Evolutionary conservation across 1,284 basidiomycete species (phyloP).

Genomic region (Jaminaea rosea): DNA sequence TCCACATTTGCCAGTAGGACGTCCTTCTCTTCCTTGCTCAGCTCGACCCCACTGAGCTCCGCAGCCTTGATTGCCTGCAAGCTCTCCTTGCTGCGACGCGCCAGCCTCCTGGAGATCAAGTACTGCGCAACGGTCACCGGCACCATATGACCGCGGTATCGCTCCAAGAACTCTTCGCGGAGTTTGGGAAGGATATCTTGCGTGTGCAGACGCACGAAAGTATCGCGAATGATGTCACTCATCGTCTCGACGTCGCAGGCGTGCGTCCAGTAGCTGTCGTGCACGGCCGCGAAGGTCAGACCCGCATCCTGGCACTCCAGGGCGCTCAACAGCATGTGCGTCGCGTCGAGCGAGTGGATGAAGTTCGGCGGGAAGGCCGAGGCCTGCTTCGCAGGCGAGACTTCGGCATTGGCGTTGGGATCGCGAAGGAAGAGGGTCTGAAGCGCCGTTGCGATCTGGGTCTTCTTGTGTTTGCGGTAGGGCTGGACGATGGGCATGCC

Average conservation of each 20-base stretch:
- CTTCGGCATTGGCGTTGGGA: conserved; percentile 68
- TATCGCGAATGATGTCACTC: conserved; percentile 80
- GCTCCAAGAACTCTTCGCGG: conserved; percentile 48
- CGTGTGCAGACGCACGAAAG: conserved; percentile 84
- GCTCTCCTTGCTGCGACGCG: too few relatives aligned
- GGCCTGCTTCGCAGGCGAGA: conserved; percentile 78
- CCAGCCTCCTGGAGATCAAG: background rate
- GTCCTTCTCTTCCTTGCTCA: too few relatives aligned
- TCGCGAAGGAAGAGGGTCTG: conserved; percentile 92
- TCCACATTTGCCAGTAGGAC: too few relatives aligned
- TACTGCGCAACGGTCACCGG: conserved; percentile 17
- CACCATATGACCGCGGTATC: conserved; percentile 34
- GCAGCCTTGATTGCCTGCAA: too few relatives aligned
- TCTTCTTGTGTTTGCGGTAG: conserved; percentile 74
- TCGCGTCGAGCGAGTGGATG: conserved; percentile 93
- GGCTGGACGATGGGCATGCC: conserved; percentile 93
- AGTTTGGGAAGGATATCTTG: conserved; percentile 65
- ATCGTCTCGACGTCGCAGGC: conserved; percentile 78
- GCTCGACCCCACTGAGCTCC: too few relatives aligned
- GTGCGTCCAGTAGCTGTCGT: conserved; percentile 99
- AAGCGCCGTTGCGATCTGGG: conserved; percentile 63
- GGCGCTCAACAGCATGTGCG: conserved; percentile 98
- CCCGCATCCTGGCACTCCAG: conserved; percentile 56
- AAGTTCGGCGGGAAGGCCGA: conserved; percentile 98
- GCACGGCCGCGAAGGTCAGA: conserved; percentile 82